Evolutionary conservation across 2,329 filamentous ascomycete genomes (phyloP), one percentile per base, ranked within the genome.

Genomic region (Daldinia sp.): DNA sequence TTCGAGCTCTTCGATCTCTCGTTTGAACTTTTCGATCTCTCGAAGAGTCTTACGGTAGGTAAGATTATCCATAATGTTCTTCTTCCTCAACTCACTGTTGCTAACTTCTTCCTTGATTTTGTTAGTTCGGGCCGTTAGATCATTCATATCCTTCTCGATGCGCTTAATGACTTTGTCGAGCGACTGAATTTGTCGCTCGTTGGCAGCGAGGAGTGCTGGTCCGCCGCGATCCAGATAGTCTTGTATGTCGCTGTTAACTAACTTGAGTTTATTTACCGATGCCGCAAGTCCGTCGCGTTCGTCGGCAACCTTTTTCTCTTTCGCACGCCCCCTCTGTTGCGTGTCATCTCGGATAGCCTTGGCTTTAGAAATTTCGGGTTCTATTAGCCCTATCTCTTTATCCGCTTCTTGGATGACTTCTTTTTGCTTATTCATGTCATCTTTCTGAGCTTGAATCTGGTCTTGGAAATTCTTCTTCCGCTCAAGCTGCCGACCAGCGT

Each of bases 11-110:
- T 80, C 77, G 66, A 99, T 94, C 63, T 95, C 91, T 15, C 77
- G 76, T 56, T 86, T 80, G 5, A 97, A 84, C 3, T 80, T 81
- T 39, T 91, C 84, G 1, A 97, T 82, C 34, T 89, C 84, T 56
- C 87, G 85, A 58, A 87, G 82, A 63, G 91, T 90, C 73, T 90
- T 90, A 60, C 95, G 91, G 75, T 93, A 97, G 65, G 89, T 89
- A 52, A 98, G 80, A 71, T 99, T 99, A 75, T 98, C 93, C 19
- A 83, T 83, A 70, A 99, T 97, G 67, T 92, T 93, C 71, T 92
- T 90, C 78, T 93, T 94, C 58, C 89, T 94, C 61, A 89, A 87
- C 67, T 94, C 91, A 58, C 92, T 91, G 72, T 93, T 92, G 70
- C 88, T 87, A 52, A 94, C 85, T 53, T 93, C 89, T 49, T 91